A percentile compares a stretch with the other conserved stretches of the same genome.
Evolutionary conservation across 1,139 yeast species (phyloP).

Genomic region (Scheffersomyces cryptocercus): DNA sequence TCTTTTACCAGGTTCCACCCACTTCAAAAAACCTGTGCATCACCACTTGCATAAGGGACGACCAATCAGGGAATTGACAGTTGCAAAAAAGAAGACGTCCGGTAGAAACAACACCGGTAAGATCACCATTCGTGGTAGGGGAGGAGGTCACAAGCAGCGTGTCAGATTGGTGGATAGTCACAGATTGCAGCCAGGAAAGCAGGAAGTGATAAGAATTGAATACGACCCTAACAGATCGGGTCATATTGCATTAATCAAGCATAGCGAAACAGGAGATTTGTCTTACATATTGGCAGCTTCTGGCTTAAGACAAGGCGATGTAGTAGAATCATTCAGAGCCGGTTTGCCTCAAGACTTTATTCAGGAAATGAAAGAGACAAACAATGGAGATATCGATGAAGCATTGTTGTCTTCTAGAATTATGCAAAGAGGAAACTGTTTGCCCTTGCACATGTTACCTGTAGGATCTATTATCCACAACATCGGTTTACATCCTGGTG

Average conservation of each 20-base stretch:
- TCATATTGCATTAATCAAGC: conserved; percentile 84
- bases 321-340: conserved; percentile 81
- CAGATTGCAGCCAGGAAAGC: conserved; percentile 68
- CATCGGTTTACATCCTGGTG: conserved; percentile 71
- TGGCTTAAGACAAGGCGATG: conserved; percentile 91
- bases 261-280: conserved; percentile 59
- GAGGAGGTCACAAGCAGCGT: conserved; percentile 95
- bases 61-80: conserved; percentile 77
- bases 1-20: conserved; percentile 83
- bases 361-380: conserved; percentile 59
- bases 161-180: conserved; percentile 78
- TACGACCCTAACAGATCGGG: conserved; percentile 95
- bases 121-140: conserved; percentile 90
- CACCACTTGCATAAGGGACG: conserved; percentile 84
- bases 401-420: conserved; percentile 87
- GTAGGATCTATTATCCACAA: conserved; percentile 89
- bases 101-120: conserved; percentile 92
- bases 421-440: conserved; percentile 91
- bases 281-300: conserved; percentile 89
- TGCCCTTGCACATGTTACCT: conserved; percentile 90
- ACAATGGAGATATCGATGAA: conserved; percentile 85
- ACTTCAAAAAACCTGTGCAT: conserved; percentile 87
- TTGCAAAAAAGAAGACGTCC: conserved; percentile 68
- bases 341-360: conserved; percentile 84
- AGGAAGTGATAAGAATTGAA: conserved; percentile 83